phyloP scores from a whole-genome alignment of 768 basidiomycete genomes.

The Mycena filopes region DNA sequence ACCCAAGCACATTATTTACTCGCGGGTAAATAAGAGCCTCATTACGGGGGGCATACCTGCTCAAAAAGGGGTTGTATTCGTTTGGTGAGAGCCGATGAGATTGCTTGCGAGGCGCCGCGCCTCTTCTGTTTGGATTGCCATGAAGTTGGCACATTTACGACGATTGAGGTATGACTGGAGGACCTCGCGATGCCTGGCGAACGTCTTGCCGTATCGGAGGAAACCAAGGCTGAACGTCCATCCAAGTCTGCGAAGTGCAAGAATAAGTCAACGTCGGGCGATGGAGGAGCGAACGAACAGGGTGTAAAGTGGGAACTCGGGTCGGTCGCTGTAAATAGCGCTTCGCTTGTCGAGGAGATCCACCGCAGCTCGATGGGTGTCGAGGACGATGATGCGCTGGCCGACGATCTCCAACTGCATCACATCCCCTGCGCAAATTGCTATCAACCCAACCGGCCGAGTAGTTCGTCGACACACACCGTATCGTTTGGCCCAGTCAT shows the following conservation, averaged over 20 bases:
- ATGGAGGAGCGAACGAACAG: conserved; percentile 26
- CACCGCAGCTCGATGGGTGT: conserved; percentile 35
- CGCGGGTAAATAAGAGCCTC: too few relatives aligned
- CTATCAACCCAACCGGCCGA: not conserved
- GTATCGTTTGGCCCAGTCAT: conserved; percentile 15
- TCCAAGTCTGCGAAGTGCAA: conserved; percentile 29
- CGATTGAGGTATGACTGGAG: conserved; percentile 34
- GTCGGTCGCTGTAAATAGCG: conserved; percentile 38
- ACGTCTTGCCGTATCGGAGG: conserved; percentile 32
- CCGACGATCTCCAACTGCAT: conserved; percentile 36
- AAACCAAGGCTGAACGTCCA: conserved; percentile 24
- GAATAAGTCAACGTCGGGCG: not conserved
- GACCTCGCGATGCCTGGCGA: conserved; percentile 29
- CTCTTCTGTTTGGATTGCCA: conserved; percentile 40
- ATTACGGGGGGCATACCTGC: not conserved
- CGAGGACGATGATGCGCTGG: conserved; percentile 32
- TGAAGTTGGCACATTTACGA: conserved; percentile 34
- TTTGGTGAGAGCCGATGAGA: not conserved
- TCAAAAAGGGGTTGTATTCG: not conserved
- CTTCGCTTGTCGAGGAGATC: conserved; percentile 45
- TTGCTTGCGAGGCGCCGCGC: conserved; percentile 37
- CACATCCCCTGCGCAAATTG: conserved; percentile 12
- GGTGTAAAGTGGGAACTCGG: conserved; percentile 29
- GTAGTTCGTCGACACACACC: not conserved
- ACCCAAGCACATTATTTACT: not conserved